Base-by-base conservation (phyloP, 2,329 filamentous ascomycete species). In the Aureobasidium mangrovei region DNA sequence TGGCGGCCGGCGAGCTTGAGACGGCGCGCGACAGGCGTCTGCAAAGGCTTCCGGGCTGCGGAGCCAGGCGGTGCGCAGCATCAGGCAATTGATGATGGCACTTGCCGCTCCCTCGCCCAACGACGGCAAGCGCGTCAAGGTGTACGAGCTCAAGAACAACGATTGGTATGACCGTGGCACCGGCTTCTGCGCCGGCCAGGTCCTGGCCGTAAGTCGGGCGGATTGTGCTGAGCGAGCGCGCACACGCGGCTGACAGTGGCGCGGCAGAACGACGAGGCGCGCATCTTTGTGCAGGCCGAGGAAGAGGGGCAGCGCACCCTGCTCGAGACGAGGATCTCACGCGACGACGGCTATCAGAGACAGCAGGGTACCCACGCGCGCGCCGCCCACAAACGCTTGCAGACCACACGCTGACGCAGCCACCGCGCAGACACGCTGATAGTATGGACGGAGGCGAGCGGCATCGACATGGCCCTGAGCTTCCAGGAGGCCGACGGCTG, bases 81-180 rank as follows among this genome's bases (percentile, higher is more conserved):
- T 55, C 53, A 35, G 26, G 31, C 51, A 26, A 40, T 47, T 38
- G 46, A 58, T 56, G 43, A 56, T 49, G 54, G 56, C 56, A 55
- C 56, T 54, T 54, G 53, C 56, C 35, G 45, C 51, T 54, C 56
- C 56, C 42, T 35, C 52, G 51, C 44, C 72, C 61, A 75, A 73
- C 63, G 74, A 77, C 65, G 73, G 73, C 66, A 77, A 76, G 67
- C 74, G 93, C 78, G 93, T 97, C 72, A 98, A 98, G 78, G 93
- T 98, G 69, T 98, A 98, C 72, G 93, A 97, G 77, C 81, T 98
- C 65, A 89, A 88, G 71, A 90, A 95, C 74, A 95, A 95, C 79
- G 93, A 97, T 82, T 98, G 93, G 93, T 96, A 91, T 69, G 93
- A 98, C 74, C 81, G 91, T 66, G 93, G 93, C 60, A 98, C 93